phyloP scores from a whole-genome alignment of 352 stramenopile species.

The Phytophthora tubulina region DNA sequence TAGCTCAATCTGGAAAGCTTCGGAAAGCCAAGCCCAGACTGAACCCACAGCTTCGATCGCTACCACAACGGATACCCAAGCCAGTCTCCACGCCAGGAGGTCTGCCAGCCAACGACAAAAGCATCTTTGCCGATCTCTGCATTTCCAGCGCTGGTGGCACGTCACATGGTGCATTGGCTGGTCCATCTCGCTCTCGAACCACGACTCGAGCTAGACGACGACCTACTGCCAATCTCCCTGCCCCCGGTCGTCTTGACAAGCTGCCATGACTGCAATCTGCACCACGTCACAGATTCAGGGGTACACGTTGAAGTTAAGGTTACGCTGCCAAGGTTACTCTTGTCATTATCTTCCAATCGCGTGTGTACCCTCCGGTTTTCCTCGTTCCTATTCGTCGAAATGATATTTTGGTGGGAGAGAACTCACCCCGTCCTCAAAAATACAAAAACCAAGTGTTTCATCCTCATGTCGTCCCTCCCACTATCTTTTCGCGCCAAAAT shows the following conservation, averaged over 20 bases:
- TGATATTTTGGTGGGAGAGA: slow-evolving; percentile 38
- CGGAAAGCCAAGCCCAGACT: slow-evolving; percentile 18
- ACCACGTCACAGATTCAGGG: slow-evolving; percentile 28
- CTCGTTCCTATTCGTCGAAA: slow-evolving; percentile 28
- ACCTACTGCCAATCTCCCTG: neutral
- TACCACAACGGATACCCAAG: slow-evolving; percentile 15
- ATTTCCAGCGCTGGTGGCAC: slow-evolving; percentile 23
- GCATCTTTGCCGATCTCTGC: slow-evolving; percentile 5
- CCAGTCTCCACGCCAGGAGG: neutral
- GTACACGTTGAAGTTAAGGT: slow-evolving; percentile 40
- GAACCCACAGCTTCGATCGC: slow-evolving; percentile 23
- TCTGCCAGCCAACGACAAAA: neutral
- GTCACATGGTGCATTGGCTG: neutral
- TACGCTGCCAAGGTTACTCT: slow-evolving; percentile 14
- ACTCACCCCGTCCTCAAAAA: slow-evolving; percentile 23
- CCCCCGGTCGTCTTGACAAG: slow-evolving; percentile 17
- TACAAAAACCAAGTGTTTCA: slow-evolving; percentile 21
- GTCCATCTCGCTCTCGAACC: neutral
- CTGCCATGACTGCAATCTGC: slow-evolving; percentile 6
- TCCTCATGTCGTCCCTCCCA: slow-evolving; percentile 13
- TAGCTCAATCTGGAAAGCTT: slow-evolving; percentile 8
- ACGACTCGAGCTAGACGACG: slow-evolving; percentile 8
- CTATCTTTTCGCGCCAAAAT: slow-evolving; percentile 45
- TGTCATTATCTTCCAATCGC: slow-evolving; percentile 22
- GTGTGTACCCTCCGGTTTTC: neutral